Evolutionary conservation across 1,139 yeast genomes (phyloP).

Genomic region (Candida smagusa): DNA sequence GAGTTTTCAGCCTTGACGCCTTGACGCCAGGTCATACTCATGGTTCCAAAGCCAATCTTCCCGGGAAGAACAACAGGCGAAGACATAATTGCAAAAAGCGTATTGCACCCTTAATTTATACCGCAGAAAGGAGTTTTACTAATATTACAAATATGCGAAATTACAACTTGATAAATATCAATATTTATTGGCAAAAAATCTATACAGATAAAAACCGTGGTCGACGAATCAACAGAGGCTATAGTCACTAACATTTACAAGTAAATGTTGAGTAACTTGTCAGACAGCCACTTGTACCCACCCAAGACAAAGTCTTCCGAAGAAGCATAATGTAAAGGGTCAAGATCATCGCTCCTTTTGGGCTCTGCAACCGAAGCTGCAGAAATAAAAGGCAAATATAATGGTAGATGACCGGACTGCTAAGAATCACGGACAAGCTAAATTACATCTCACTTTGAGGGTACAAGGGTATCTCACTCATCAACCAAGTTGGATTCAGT

Average conservation of each 20-base stretch:
- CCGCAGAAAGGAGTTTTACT: background rate
- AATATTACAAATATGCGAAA: background rate
- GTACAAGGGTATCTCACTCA: conserved; percentile 2
- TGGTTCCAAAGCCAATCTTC: conserved; percentile 56
- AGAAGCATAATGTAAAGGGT: conserved; percentile 82
- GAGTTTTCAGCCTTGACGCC: conserved; percentile 46
- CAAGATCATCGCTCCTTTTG: conserved; percentile 99
- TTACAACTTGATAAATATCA: background rate
- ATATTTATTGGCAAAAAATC: conserved; percentile 7
- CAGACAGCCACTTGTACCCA: conserved; percentile 99
- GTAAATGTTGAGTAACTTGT: conserved; percentile 58
- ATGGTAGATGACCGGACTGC: conserved; percentile 78
- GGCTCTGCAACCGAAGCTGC: conserved; percentile 12
- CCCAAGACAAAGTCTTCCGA: conserved; percentile 85
- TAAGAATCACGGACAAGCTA: conserved; percentile 86
- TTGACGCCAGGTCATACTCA: conserved; percentile 60
- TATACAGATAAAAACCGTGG: conserved; percentile 10
- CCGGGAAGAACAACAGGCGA: conserved; percentile 16
- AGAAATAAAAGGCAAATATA: conserved; percentile 44
- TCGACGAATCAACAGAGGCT: conserved; percentile 16
- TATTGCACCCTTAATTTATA: too few relatives aligned
- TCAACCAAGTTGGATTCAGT: conserved; percentile 99
- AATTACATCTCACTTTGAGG: conserved; percentile 56
- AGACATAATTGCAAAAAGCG: too few relatives aligned
- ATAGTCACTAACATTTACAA: conserved; percentile 11